phyloP scores from a whole-genome alignment of 2,329 filamentous ascomycete species.

The Aaosphaeria arxii region DNA sequence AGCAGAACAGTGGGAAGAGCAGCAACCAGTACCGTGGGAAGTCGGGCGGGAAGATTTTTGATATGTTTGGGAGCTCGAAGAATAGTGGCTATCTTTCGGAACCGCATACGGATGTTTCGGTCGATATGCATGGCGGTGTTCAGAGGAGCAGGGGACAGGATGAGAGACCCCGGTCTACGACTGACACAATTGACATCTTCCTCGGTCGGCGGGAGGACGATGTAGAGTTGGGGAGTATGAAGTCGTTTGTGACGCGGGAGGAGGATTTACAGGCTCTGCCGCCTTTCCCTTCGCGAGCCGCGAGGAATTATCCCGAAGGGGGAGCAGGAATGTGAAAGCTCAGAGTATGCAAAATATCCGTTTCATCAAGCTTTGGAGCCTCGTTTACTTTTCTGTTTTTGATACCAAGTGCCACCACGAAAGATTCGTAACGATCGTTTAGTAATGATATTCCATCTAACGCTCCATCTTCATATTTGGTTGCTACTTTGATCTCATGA shows the following conservation, averaged over 20 bases:
- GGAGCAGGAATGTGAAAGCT: no score
- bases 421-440: no score
- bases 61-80: slow-evolving; percentile 10
- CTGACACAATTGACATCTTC: slow-evolving; percentile 12
- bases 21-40: neutral
- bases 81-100: slow-evolving; percentile 21
- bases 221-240: slow-evolving; percentile 20
- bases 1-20: neutral
- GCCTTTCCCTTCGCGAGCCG: slow-evolving; percentile 7
- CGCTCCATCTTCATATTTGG: no score
- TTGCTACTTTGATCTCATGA: no score
- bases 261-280: slow-evolving; percentile 15
- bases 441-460: no score
- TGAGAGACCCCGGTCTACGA: slow-evolving; percentile 2
- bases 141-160: slow-evolving; percentile 14
- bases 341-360: no score
- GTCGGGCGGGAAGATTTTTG: slow-evolving; percentile 1
- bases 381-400: no score
- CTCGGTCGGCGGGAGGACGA: slow-evolving; percentile 17
- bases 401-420: no score
- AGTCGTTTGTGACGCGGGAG: slow-evolving; percentile 9
- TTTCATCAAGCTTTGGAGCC: no score
- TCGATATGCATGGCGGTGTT: slow-evolving; percentile 20
- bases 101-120: slow-evolving; percentile 12
- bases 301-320: no score